phyloP scores from a whole-genome alignment of 2,329 filamentous ascomycete genomes.

The Aspergillus ustus region DNA sequence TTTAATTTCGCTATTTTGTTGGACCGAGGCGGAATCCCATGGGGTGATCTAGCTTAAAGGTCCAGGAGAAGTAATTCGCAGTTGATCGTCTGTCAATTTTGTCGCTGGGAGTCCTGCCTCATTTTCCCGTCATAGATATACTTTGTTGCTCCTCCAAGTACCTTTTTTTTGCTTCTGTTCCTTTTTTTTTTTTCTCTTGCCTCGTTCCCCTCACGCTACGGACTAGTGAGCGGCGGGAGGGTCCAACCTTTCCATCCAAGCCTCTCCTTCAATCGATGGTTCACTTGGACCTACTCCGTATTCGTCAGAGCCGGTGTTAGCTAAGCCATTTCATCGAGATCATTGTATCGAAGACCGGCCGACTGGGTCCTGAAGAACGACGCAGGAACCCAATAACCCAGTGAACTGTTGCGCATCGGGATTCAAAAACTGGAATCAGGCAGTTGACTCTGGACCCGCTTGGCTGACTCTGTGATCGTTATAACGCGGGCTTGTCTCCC shows the following conservation, averaged over 20 bases:
- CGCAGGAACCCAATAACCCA: too few relatives aligned
- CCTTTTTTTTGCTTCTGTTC: slow-evolving; percentile 14
- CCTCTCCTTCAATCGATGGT: slow-evolving; percentile 12
- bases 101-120: not conserved
- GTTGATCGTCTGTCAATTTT: not conserved
- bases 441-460: slow-evolving; percentile 10
- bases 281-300: slow-evolving; percentile 16
- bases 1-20: not conserved
- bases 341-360: slow-evolving; percentile 18
- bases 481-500: slow-evolving; percentile 21
- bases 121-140: not conserved
- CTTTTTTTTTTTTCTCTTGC: not conserved
- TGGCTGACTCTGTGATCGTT: slow-evolving; percentile 19
- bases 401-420: slow-evolving; percentile 23
- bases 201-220: slow-evolving; percentile 11
- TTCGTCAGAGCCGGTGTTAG: slow-evolving; percentile 16
- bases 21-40: slow-evolving; percentile 7
- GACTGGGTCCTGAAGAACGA: slow-evolving; percentile 14
- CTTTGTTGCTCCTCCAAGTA: not conserved
- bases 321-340: slow-evolving; percentile 18
- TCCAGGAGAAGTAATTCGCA: not conserved
- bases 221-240: slow-evolving; percentile 20
- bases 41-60: not conserved
- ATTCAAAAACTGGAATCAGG: slow-evolving; percentile 11
- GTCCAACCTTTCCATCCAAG: slow-evolving; percentile 9